Percentiles rank a stretch among this genome's conserved stretches.
Conservation (phyloP, 1,139 yeast genomes). For the Debaryomycetaceae sp. region DNA sequence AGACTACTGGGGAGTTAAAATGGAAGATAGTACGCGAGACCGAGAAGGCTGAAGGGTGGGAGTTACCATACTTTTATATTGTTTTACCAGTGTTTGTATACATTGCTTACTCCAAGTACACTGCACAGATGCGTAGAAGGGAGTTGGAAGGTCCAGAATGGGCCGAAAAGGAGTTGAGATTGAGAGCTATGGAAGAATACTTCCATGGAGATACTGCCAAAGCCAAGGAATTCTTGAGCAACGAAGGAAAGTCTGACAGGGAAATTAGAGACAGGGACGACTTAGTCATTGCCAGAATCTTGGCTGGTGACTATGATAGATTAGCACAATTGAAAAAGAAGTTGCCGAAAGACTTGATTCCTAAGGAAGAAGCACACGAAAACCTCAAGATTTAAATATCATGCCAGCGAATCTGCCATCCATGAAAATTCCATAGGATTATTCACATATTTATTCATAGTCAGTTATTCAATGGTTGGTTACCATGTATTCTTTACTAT, state of each 20-base stretch:
- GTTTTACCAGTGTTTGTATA: conserved; percentile 59
- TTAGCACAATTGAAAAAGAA: conserved; percentile 67
- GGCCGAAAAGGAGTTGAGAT: conserved; percentile 81
- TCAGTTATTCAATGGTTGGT: conserved; percentile 1
- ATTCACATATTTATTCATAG: not conserved
- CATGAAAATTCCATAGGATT: not conserved
- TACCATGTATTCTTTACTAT: conserved; percentile 2
- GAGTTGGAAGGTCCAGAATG: conserved; percentile 58
- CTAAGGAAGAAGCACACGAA: conserved; percentile 34
- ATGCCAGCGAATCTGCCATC: not conserved
- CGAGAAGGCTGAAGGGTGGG: conserved; percentile 84
- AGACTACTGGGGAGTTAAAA: conserved; percentile 70
- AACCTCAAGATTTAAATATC: conserved; percentile 27
- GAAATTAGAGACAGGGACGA: conserved; percentile 73
- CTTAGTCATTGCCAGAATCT: conserved; percentile 74
- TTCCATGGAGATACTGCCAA: conserved; percentile 62
- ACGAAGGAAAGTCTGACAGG: conserved; percentile 54
- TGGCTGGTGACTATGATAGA: conserved; percentile 82
- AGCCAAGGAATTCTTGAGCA: conserved; percentile 53
- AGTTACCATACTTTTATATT: conserved; percentile 66
- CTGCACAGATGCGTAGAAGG: conserved; percentile 43
- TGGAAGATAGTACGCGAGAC: conserved; percentile 79
- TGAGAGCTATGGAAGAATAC: conserved; percentile 69
- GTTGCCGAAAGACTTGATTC: conserved; percentile 39
- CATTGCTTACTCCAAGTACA: conserved; percentile 44